Conservation (phyloP, 257 asterid species). For the Nicotiana tomentosiformis region DNA sequence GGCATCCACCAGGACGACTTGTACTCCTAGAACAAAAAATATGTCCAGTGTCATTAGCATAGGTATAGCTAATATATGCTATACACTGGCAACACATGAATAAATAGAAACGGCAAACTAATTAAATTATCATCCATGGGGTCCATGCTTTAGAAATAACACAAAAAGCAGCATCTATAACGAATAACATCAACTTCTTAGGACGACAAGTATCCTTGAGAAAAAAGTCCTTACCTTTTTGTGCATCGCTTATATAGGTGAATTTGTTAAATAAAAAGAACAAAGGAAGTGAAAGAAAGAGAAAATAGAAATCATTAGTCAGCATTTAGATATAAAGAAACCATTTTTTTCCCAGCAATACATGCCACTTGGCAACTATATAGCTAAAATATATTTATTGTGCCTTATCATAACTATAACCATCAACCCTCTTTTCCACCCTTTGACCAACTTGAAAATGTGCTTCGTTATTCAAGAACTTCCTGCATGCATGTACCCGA, state of each 20-base stretch:
- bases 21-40: constrained; percentile 37
- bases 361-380: not conserved
- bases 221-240: not conserved
- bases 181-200: not conserved
- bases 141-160: not conserved
- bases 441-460: not conserved
- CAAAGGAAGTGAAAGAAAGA: not conserved
- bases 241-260: not conserved
- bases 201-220: not conserved
- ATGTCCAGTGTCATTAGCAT: not conserved
- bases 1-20: constrained; percentile 88
- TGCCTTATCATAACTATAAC: not conserved
- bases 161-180: not conserved
- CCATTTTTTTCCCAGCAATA: not conserved
- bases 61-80: not conserved
- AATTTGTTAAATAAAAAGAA: not conserved
- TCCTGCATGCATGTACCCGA: not conserved
- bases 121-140: not conserved
- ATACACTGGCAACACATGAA: not conserved
- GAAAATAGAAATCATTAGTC: not conserved
- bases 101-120: not conserved
- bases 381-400: not conserved
- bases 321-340: not conserved
- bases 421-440: not conserved
- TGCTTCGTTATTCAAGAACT: not conserved